Evolutionary conservation across 306 rosid genomes (phyloP).

Genomic region (Hippophae tibetana): DNA sequence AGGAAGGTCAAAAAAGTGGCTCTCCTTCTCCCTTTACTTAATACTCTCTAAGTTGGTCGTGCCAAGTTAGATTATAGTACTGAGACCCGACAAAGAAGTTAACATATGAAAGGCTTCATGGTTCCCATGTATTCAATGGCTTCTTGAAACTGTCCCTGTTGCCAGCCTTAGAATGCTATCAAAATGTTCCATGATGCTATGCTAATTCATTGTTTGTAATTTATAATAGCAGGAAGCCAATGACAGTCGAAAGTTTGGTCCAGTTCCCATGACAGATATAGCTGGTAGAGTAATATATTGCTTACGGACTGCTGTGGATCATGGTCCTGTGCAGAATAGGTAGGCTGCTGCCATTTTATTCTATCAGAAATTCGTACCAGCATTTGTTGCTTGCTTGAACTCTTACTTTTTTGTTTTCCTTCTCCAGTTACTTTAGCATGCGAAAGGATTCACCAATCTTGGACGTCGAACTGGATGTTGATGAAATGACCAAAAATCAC

Average conservation of each 20-base stretch:
- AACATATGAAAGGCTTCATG: no score
- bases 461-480: conserved; percentile 77
- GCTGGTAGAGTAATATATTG: conserved; percentile 92
- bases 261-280: conserved; percentile 68
- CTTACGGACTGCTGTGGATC: conserved; percentile 84
- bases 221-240: conserved; percentile 64
- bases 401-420: conserved; percentile 1
- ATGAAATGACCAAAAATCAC: conserved; percentile 81
- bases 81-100: no score
- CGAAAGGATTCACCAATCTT: conserved; percentile 55
- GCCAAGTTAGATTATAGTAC: no score
- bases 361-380: conserved; percentile 3
- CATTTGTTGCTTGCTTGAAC: conserved; percentile 5
- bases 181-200: not conserved
- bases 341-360: conserved; percentile 16
- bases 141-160: no score
- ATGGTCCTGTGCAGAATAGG: conserved; percentile 91
- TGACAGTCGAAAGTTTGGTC: conserved; percentile 90
- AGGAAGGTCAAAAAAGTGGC: no score
- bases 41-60: no score
- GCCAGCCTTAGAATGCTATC: not conserved
- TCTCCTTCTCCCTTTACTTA: no score
- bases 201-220: conserved; percentile 11
- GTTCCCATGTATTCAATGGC: no score
- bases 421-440: conserved; percentile 57